Conservation (phyloP, 164 flowering plant genomes). For the Brasenia schreberi region DNA sequence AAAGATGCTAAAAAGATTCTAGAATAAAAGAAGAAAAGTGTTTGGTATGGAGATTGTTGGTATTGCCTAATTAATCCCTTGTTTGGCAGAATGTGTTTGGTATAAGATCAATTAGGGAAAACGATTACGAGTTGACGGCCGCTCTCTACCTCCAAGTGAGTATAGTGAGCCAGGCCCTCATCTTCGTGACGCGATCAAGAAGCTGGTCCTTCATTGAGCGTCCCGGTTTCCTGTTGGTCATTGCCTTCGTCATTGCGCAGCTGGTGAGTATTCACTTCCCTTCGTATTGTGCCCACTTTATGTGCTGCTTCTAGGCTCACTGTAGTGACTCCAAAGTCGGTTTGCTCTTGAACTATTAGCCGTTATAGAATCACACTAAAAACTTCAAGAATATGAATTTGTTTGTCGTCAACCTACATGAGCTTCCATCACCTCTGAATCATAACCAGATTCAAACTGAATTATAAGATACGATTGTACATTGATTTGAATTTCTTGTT, state of each 20-base stretch:
- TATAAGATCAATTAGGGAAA: constrained; percentile 11
- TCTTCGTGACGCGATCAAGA: constrained; percentile 19
- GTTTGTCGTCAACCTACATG: no score
- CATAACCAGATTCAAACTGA: no score
- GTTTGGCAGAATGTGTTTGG: constrained; percentile 16
- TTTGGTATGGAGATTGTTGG: no score
- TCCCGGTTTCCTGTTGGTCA: constrained; percentile 14
- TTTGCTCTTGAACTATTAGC: neutral
- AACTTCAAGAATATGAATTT: neutral
- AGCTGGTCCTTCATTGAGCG: constrained; percentile 22
- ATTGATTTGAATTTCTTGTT: neutral
- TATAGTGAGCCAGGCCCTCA: constrained; percentile 20
- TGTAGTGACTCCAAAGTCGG: neutral
- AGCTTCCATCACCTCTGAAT: no score
- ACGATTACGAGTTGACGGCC: constrained; percentile 11
- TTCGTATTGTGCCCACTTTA: neutral
- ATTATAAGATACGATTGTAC: no score
- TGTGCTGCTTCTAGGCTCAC: neutral
- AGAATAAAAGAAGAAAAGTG: no score
- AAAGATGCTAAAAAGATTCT: no score
- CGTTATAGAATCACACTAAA: neutral
- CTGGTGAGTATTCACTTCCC: constrained; percentile 5
- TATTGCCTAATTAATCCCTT: no score
- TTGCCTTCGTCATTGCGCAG: constrained; percentile 15
- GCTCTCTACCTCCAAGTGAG: constrained; percentile 22